phyloP scores from a whole-genome alignment of 2,329 filamentous ascomycete species.

The Pseudogymnoascus sp. region DNA sequence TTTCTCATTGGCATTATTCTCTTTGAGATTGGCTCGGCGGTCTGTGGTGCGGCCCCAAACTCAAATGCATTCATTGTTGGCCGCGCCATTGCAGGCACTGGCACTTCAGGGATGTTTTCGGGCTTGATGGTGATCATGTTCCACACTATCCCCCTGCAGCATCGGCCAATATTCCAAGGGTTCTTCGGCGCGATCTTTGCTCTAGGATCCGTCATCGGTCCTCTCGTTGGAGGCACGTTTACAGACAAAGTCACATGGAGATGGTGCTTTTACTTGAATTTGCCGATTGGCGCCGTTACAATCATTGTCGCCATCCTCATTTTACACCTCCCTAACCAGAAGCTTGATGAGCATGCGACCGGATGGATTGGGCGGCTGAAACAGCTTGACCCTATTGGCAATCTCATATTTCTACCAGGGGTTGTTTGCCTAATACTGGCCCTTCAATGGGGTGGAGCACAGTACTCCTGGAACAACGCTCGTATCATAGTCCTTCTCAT shows the following conservation, averaged over 20 bases:
- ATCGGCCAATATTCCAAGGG: slow-evolving; percentile 20
- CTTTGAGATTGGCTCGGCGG: slow-evolving; percentile 29
- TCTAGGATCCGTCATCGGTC: slow-evolving; percentile 25
- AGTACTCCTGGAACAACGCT: slow-evolving; percentile 32
- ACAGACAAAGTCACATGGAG: slow-evolving; percentile 32
- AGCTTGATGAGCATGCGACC: slow-evolving; percentile 33
- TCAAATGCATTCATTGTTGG: slow-evolving; percentile 28
- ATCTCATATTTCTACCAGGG: slow-evolving; percentile 22
- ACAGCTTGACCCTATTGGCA: slow-evolving; percentile 31
- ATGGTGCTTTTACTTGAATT: slow-evolving; percentile 31
- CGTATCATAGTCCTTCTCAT: slow-evolving; percentile 31
- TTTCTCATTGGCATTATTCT: slow-evolving; percentile 23
- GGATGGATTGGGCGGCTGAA: slow-evolving; percentile 32
- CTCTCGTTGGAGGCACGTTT: slow-evolving; percentile 35
- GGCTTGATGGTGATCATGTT: slow-evolving; percentile 26
- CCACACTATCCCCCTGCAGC: slow-evolving; percentile 21
- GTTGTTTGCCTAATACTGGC: slow-evolving; percentile 31
- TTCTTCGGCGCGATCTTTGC: slow-evolving; percentile 21
- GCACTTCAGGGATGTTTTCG: slow-evolving; percentile 26
- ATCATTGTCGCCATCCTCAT: slow-evolving; percentile 32
- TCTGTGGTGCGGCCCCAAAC: slow-evolving; percentile 25
- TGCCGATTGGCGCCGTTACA: slow-evolving; percentile 35
- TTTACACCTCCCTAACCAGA: slow-evolving; percentile 32
- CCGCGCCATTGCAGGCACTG: slow-evolving; percentile 27
- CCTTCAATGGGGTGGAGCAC: slow-evolving; percentile 37